Conservation (phyloP, 768 basidiomycete genomes). For the Leccinum disarticulatum region DNA sequence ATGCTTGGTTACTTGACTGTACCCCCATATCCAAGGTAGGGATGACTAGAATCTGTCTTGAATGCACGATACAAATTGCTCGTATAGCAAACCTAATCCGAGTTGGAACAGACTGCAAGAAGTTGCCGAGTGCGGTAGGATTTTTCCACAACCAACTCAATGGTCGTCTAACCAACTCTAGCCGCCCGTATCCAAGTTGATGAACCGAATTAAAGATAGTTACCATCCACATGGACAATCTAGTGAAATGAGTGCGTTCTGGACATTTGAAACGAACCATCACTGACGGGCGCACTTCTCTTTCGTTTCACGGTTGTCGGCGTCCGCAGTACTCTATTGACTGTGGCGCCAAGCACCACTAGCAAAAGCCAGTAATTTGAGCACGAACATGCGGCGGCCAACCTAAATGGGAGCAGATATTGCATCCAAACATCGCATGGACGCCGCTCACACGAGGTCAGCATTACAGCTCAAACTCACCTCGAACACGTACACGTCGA, state of each 20-base stretch:
- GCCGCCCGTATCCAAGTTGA: not conserved
- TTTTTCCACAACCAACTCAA: not conserved
- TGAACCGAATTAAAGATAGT: not conserved
- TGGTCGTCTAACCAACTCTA: not conserved
- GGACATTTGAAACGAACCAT: constrained; percentile 9
- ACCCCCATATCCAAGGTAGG: too few species aligned
- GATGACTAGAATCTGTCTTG: too few species aligned
- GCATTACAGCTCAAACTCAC: not conserved
- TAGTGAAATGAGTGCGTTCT: not conserved
- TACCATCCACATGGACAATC: constrained; percentile 5
- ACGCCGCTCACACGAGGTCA: not conserved
- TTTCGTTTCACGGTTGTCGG: not conserved
- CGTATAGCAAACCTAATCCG: too few species aligned
- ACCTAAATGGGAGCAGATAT: not conserved
- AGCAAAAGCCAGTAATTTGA: not conserved
- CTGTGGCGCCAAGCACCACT: not conserved
- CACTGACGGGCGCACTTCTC: not conserved
- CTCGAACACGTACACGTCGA: constrained; percentile 1
- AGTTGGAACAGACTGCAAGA: not conserved
- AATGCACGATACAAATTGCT: too few species aligned
- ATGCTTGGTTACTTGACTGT: too few species aligned
- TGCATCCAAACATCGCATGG: not conserved
- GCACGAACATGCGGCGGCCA: too few species aligned
- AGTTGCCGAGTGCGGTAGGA: not conserved
- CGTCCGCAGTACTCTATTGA: not conserved